Percentiles rank a stretch among this genome's conserved stretches.
Evolutionary conservation across 176 grass and related monocot genomes (phyloP).

Genomic region (Oryza meridionalis): DNA sequence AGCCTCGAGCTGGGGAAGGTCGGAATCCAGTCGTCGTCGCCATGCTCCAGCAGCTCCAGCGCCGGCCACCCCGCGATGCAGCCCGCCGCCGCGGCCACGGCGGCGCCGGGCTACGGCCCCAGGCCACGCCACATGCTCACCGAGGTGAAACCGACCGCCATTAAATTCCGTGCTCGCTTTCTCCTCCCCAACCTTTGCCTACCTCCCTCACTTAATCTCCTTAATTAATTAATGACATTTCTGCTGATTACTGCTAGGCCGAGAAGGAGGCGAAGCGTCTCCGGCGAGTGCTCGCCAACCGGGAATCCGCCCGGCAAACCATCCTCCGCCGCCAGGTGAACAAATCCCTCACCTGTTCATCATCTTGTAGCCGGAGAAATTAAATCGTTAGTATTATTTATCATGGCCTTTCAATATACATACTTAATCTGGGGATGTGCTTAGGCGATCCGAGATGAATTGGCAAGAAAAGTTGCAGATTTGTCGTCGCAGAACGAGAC

Average conservation of each 20-base stretch:
- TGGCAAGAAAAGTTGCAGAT: conserved; percentile 64
- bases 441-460: conserved; percentile 74
- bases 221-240: no score
- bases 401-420: not conserved
- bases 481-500: conserved; percentile 74
- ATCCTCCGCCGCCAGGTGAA: conserved; percentile 75
- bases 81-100: not conserved
- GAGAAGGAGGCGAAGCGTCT: conserved; percentile 86
- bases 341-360: not conserved
- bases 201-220: not conserved
- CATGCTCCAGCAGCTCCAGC: conserved; percentile 50
- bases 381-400: no score
- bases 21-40: conserved; percentile 37
- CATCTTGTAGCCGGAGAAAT: not conserved
- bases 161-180: not conserved
- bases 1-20: conserved; percentile 60
- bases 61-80: not conserved
- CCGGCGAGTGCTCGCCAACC: conserved; percentile 79
- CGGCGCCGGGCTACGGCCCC: conserved; percentile 39
- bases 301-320: conserved; percentile 89
- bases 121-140: conserved; percentile 60
- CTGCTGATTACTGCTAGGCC: conserved; percentile 23
- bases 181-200: not conserved
- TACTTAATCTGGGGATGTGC: not conserved
- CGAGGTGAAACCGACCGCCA: conserved; percentile 50